Evolutionary conservation across 495 filamentous ascomycete species (phyloP).

Genomic region (Glonium stellatum): DNA sequence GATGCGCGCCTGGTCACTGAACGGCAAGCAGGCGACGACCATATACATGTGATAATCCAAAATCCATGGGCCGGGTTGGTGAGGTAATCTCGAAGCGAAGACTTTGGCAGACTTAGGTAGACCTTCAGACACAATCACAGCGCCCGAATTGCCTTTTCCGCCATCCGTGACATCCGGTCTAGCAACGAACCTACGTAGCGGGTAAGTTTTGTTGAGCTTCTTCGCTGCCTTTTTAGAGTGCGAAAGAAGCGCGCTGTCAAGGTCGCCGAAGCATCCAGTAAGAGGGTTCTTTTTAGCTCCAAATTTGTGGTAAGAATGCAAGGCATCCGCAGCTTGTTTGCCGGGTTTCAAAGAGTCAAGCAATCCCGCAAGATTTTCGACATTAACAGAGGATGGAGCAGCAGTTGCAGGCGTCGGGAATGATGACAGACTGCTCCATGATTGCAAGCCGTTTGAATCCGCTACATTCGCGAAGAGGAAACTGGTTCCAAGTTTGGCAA

Average conservation of each 20-base stretch:
- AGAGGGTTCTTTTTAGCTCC: constrained; percentile 3
- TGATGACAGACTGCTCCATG: constrained; percentile 5
- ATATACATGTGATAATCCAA: constrained; percentile 13
- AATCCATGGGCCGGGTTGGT: constrained; percentile 2
- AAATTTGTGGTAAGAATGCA: background rate
- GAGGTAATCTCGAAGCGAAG: constrained; percentile 8
- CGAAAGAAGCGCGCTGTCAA: background rate
- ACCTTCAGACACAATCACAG: constrained; percentile 12
- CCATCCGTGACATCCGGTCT: constrained; percentile 1
- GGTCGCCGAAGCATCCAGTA: constrained; percentile 1
- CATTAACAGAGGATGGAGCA: background rate
- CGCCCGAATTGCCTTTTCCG: background rate
- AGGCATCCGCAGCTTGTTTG: background rate
- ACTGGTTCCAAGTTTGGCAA: constrained; percentile 13
- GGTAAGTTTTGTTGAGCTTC: constrained; percentile 11
- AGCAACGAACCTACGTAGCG: constrained; percentile 8
- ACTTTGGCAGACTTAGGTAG: constrained; percentile 10
- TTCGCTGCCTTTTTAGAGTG: constrained; percentile 3
- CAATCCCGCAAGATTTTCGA: background rate
- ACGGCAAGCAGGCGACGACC: constrained; percentile 12
- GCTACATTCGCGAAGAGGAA: constrained; percentile 7
- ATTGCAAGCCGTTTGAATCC: constrained; percentile 1
- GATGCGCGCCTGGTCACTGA: constrained; percentile 7
- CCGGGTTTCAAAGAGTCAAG: background rate
- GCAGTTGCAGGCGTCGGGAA: constrained; percentile 5